These are phyloP conservation scores for Arabidopsis suecica DNA, from an alignment of 345 rosid genomes.

Conservation along the genomic window DNA sequence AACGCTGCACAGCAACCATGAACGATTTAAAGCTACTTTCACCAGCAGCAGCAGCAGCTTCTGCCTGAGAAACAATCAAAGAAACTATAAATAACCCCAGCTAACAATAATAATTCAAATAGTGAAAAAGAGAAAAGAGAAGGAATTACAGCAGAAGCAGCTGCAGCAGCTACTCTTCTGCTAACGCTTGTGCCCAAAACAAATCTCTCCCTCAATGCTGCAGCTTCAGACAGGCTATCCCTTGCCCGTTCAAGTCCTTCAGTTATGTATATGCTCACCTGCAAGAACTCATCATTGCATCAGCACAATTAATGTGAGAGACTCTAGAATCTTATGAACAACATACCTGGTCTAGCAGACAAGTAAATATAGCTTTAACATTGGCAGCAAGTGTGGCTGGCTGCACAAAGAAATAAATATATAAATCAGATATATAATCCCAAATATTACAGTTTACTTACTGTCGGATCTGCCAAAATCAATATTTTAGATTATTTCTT, in stretches of 20 bases:
- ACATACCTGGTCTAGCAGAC: constrained; percentile 89
- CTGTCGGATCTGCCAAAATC: background rate
- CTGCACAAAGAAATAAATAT: constrained; percentile 52
- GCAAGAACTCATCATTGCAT: constrained; percentile 42
- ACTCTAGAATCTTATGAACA: constrained; percentile 39
- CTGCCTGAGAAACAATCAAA: constrained; percentile 69
- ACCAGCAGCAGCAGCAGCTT: constrained; percentile 99
- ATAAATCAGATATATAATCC: constrained; percentile 29
- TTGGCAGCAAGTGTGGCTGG: constrained; percentile 80
- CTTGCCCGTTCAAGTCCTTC: constrained; percentile 98
- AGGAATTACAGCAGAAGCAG: constrained; percentile 83
- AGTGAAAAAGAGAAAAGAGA: constrained; percentile 24
- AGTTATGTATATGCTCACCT: constrained; percentile 90
- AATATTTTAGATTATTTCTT: constrained; percentile 3
- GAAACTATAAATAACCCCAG: constrained; percentile 32
- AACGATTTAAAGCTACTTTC: constrained; percentile 99
- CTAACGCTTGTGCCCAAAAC: constrained; percentile 84
- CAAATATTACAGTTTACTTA: constrained; percentile 16
- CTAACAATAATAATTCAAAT: constrained; percentile 22
- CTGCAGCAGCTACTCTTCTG: constrained; percentile 99
- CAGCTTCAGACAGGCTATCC: constrained; percentile 91
- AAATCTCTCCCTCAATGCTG: constrained; percentile 91
- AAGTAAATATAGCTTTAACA: constrained; percentile 87
- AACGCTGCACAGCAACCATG: constrained; percentile 99
- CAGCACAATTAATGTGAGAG: constrained; percentile 37